A percentile compares a stretch with the other conserved stretches of the same genome.
These are phyloP conservation scores for Scheffersomyces segobiensis DNA, from an alignment of 1,139 yeast species.

Conservation along the genomic window DNA sequence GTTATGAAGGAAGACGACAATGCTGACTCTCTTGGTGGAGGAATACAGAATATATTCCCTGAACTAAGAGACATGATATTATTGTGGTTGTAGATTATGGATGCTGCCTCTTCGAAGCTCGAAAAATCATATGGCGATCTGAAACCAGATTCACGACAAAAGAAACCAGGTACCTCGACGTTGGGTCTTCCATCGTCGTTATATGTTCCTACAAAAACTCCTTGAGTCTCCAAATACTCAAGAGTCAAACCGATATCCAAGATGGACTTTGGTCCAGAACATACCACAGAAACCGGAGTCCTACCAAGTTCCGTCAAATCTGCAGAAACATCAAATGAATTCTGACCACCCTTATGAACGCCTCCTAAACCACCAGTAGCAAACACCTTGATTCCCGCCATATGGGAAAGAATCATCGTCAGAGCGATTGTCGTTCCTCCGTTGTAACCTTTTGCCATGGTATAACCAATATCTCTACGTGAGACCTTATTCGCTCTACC, in stretches of 20 bases:
- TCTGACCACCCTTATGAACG: conserved; percentile 77
- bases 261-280: conserved; percentile 89
- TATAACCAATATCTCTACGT: conserved; percentile 76
- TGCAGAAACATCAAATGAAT: conserved; percentile 80
- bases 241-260: conserved; percentile 78
- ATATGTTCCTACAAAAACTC: conserved; percentile 57
- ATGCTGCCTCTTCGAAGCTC: conserved; percentile 59
- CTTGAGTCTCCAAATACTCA: conserved; percentile 89
- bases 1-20: conserved; percentile 55
- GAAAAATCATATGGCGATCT: conserved; percentile 66
- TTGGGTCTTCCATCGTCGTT: conserved; percentile 37
- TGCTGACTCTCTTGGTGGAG: conserved; percentile 71
- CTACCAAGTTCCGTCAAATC: conserved; percentile 82
- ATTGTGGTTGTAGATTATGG: conserved; percentile 54
- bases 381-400: conserved; percentile 79
- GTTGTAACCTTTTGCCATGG: conserved; percentile 58
- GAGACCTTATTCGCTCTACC: conserved; percentile 61
- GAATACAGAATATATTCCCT: conserved; percentile 81
- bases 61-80: conserved; percentile 51
- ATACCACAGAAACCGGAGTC: conserved; percentile 84
- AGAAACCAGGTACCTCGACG: conserved; percentile 76
- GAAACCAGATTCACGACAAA: conserved; percentile 74
- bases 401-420: conserved; percentile 78
- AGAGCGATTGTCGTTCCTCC: conserved; percentile 94
- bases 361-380: conserved; percentile 97